These are phyloP conservation scores for Chlorencoelia australis DNA, from an alignment of 2,329 filamentous ascomycete species.

Conservation along the genomic window DNA sequence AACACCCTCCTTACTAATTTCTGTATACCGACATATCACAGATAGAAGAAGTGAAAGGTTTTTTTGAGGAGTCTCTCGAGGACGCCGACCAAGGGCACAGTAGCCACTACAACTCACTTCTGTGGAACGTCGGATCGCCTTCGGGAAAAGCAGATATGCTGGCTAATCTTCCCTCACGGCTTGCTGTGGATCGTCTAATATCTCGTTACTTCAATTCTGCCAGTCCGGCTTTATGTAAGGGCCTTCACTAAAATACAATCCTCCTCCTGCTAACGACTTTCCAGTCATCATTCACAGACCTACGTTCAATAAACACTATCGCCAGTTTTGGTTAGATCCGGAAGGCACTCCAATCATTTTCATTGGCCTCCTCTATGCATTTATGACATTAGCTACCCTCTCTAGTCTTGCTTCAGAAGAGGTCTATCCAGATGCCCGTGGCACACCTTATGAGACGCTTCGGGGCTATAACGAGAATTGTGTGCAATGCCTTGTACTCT, in stretches of 20 bases:
- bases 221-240: constrained; percentile 41
- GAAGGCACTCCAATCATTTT: constrained; percentile 33
- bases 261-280: constrained; percentile 8
- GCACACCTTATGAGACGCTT: constrained; percentile 38
- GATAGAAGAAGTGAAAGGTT: constrained; percentile 49
- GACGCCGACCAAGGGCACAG: constrained; percentile 23
- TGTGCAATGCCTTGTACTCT: constrained; percentile 39
- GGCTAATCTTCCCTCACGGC: constrained; percentile 35
- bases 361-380: constrained; percentile 37
- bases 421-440: constrained; percentile 36
- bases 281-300: constrained; percentile 44
- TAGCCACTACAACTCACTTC: constrained; percentile 28
- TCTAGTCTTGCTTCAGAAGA: constrained; percentile 36
- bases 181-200: constrained; percentile 39
- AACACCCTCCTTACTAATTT: neutral
- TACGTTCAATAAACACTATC: constrained; percentile 41
- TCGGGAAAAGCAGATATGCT: constrained; percentile 37
- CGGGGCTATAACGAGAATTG: constrained; percentile 38
- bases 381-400: constrained; percentile 21
- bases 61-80: constrained; percentile 35
- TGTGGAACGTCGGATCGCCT: constrained; percentile 30
- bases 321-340: constrained; percentile 38
- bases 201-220: constrained; percentile 44
- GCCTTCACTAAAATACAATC: neutral
- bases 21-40: constrained; percentile 20